phyloP scores from a whole-genome alignment of 768 basidiomycete genomes.

The Auricularia sp. region DNA sequence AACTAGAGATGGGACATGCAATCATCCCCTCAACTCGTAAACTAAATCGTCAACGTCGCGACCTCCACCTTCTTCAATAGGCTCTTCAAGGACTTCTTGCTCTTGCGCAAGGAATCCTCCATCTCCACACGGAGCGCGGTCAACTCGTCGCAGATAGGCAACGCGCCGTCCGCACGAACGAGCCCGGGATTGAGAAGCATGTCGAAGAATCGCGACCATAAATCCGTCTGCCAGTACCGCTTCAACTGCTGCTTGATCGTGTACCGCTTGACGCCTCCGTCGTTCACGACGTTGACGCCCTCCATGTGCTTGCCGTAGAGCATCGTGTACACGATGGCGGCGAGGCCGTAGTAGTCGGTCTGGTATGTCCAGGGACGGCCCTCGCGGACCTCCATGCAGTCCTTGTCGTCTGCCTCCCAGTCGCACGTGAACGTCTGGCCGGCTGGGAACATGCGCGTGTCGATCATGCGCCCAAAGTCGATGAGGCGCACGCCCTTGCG shows the following conservation, averaged over 20 bases:
- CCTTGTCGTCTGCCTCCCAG: slow-evolving; percentile 81
- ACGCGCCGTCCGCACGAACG: slow-evolving; percentile 42
- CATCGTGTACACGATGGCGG: slow-evolving; percentile 90
- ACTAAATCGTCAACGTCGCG: background rate
- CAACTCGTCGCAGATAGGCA: slow-evolving; percentile 71
- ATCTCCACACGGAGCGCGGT: slow-evolving; percentile 60
- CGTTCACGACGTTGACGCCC: slow-evolving; percentile 41
- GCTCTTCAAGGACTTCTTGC: slow-evolving; percentile 41
- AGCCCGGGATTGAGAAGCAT: slow-evolving; percentile 70
- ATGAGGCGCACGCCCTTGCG: slow-evolving; percentile 86
- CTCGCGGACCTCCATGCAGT: slow-evolving; percentile 87
- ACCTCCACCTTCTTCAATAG: slow-evolving; percentile 70
- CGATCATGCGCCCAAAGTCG: slow-evolving; percentile 95
- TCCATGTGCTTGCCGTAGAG: slow-evolving; percentile 95
- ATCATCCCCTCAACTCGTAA: background rate
- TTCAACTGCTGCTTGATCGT: slow-evolving; percentile 65
- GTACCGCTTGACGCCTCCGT: slow-evolving; percentile 31
- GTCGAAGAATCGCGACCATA: slow-evolving; percentile 82
- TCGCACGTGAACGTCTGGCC: slow-evolving; percentile 77
- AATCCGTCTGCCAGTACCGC: slow-evolving; percentile 87
- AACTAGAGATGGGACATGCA: too few species aligned
- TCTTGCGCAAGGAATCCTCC: slow-evolving; percentile 33
- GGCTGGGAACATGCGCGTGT: slow-evolving; percentile 68
- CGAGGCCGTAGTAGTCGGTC: slow-evolving; percentile 94
- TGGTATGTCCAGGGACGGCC: slow-evolving; percentile 85